Conservation (phyloP, 805 yeast genomes). For the Pichia membranifaciens region DNA sequence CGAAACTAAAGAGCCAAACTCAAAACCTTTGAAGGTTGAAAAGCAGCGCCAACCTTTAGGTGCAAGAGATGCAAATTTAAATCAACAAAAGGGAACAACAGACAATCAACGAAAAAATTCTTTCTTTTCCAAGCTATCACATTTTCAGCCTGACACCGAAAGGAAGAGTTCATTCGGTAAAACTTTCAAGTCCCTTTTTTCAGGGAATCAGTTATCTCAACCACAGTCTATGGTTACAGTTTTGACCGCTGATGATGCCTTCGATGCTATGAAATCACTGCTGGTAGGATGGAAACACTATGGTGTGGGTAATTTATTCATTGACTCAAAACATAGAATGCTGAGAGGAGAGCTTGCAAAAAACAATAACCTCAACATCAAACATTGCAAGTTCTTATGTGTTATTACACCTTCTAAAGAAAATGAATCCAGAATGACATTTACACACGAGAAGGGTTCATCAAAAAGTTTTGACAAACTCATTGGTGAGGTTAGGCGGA, state of each 20-base stretch:
- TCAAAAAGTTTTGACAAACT: slow-evolving; percentile 53
- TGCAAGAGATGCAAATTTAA: slow-evolving; percentile 3
- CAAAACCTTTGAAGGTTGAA: slow-evolving; percentile 6
- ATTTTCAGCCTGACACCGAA: background rate
- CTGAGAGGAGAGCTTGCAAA: slow-evolving; percentile 60
- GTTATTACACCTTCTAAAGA: slow-evolving; percentile 38
- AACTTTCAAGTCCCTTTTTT: slow-evolving; percentile 38
- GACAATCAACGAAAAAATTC: slow-evolving; percentile 5
- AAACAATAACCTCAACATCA: slow-evolving; percentile 54
- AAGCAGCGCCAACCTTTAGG: slow-evolving; percentile 14
- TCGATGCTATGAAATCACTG: slow-evolving; percentile 57
- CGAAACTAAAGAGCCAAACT: background rate
- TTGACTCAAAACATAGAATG: slow-evolving; percentile 37
- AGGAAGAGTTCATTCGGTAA: slow-evolving; percentile 35
- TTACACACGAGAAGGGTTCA: slow-evolving; percentile 63
- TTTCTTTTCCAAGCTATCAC: slow-evolving; percentile 39
- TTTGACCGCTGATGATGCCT: slow-evolving; percentile 47
- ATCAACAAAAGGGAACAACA: slow-evolving; percentile 7
- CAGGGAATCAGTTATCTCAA: slow-evolving; percentile 17
- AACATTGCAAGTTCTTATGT: slow-evolving; percentile 59
- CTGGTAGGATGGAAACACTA: slow-evolving; percentile 64
- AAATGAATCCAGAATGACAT: slow-evolving; percentile 44
- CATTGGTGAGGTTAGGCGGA: slow-evolving; percentile 58
- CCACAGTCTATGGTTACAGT: slow-evolving; percentile 30
- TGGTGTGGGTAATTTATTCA: slow-evolving; percentile 53